Evolutionary conservation across 768 basidiomycete genomes (phyloP), one percentile per base, ranked within the genome.

Genomic region (Amanita pallidorosea): DNA sequence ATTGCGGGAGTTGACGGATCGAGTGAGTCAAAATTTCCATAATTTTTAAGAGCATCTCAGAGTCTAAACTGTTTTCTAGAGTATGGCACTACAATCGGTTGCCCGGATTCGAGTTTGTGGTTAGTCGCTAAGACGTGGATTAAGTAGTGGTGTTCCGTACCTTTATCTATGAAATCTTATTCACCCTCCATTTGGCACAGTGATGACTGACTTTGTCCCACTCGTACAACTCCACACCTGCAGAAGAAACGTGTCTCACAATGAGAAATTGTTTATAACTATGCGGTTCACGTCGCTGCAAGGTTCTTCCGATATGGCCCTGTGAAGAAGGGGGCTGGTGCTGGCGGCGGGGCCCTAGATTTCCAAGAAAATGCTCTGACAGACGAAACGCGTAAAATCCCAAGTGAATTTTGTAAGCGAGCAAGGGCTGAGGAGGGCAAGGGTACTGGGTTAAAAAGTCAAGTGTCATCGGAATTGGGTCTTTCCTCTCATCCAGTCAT

Each of bases 31-130:
- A 45, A 12, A 25, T 45, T 17, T 45, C 29, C 15, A n/a, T n/a
- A n/a, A n/a, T n/a, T n/a, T n/a, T n/a, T n/a, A 11, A 42, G 36
- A 37, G 29, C 23, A n/a, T 56, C 41, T 8, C 17, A 40, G 34
- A 20, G 46, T 4, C 34, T 37, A n/a, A 5, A 47, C 35, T 27
- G 18, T 37, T 46, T n/a, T 52, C 15, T 52, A 69, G 71, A 64
- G 52, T 74, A 63, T 49, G 77, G 77, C 2, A 76, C 76, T 36
- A 68, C 66, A 29, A 73, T 78, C 49, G 77, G 77, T 4, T 78
- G 77, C 62, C 77, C 42, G 74, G 69, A 18, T 58, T 70, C 48
- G 68, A 72, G 53, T 79, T 71, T 79, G 77, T 57, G 76, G 76
- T 48, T 79, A 66, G 45, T 9, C 29, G 3, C 25, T 27, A 5